phyloP scores from a whole-genome alignment of 257 asterid species.

The Scutellaria baicalensis region DNA sequence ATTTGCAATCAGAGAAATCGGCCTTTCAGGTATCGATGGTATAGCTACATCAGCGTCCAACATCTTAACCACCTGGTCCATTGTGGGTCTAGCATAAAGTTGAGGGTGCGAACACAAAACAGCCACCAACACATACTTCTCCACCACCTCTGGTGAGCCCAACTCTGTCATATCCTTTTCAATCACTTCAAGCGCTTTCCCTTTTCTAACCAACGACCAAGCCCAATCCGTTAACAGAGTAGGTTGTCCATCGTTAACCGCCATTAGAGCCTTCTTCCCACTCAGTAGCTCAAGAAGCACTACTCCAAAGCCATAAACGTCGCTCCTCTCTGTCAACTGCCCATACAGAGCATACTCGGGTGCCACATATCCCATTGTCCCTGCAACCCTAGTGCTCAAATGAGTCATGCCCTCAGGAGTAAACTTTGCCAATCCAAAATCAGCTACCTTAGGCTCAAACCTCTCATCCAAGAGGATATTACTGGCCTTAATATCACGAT shows the following conservation, averaged over 20 bases:
- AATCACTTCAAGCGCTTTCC: conserved; percentile 51
- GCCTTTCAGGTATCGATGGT: conserved; percentile 75
- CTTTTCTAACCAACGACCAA: conserved; percentile 71
- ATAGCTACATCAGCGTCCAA: conserved; percentile 60
- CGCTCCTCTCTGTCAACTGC: conserved; percentile 77
- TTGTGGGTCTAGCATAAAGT: conserved; percentile 75
- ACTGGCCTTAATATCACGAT: conserved; percentile 80
- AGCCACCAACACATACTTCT: conserved; percentile 75
- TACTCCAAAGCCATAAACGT: conserved; percentile 86
- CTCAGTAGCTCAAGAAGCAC: conserved; percentile 83
- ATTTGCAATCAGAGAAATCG: conserved; percentile 65
- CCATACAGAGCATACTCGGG: conserved; percentile 93
- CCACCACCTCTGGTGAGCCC: conserved; percentile 57
- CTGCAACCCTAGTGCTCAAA: conserved; percentile 89
- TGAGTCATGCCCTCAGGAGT: conserved; percentile 79
- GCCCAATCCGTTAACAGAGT: conserved; percentile 82
- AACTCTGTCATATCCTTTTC: conserved; percentile 56
- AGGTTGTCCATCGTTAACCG: conserved; percentile 52
- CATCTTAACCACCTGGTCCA: conserved; percentile 89
- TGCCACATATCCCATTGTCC: conserved; percentile 94
- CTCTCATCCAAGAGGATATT: conserved; percentile 75
- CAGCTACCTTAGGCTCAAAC: conserved; percentile 81
- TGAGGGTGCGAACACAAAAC: conserved; percentile 91
- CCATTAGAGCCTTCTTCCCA: conserved; percentile 70
- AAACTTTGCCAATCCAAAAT: conserved; percentile 88